Evolutionary conservation across 495 filamentous ascomycete genomes (phyloP), one percentile per base, ranked within the genome.

Genomic region (Hypoxylon cercidicola): DNA sequence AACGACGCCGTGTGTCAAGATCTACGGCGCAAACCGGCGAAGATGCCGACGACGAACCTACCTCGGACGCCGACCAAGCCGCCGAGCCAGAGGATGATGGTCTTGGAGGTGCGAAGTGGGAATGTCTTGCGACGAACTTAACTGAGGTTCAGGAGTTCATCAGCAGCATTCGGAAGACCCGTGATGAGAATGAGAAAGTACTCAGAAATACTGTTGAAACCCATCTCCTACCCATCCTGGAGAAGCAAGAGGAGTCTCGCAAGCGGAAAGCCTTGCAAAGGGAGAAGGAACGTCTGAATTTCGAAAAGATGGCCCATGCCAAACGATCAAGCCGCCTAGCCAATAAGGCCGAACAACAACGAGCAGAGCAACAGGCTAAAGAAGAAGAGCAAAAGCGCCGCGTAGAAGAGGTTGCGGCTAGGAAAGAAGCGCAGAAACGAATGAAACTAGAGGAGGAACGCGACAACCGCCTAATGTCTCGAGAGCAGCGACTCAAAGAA

Each of bases 321-420:
- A 99, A 99, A 78, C 81, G 95, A 55, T 97, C 95, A 0, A 94
- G 91, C 64, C 87, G 95, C 48, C 83, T 98, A 48, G 92, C 92
- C 32, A 82, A 84, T 52, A 96, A 93, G 76, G 77, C 86, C 23
- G 90, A 96, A 73, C 90, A 87, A 53, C 91, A 92, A 61, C 87
- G 88, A 64, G 75, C 87, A 53, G 88, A 92, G 20, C 89, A 91
- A 55, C 89, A 90, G 54, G 82, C 83, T 39, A 81, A 77, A 3
- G 90, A 93, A 64, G 90, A 89, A 21, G 88, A 92, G 58, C 85
- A 84, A 15, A 95, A 88, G 76, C 84, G 81, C 50, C 84, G 87
- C 44, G 77, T 77, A 15, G 90, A 93, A 20, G 78, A 92, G 60
- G 77, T 74, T 4, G 87, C 86, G 68, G 88, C 88, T 53, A 82